Conservation (phyloP, 139 green algal species). For the Dunaliella primolecta region DNA sequence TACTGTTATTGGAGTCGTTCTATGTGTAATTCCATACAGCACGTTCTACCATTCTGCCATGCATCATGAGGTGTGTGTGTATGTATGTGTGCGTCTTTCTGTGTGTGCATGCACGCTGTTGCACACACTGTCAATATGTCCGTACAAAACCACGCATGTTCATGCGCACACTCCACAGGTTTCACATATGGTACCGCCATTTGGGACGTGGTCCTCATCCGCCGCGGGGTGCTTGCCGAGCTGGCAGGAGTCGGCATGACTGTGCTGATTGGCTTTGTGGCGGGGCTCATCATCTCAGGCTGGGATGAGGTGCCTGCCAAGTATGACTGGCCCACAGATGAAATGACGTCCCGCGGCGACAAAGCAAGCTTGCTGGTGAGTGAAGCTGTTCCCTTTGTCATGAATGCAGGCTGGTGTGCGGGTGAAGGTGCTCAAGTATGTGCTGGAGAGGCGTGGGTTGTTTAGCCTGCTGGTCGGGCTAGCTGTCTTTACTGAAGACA, state of each 20-base stretch:
- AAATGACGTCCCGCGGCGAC: conserved; percentile 28
- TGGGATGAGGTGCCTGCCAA: conserved; percentile 3
- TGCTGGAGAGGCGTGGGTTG: no score
- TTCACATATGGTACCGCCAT: conserved; percentile 30
- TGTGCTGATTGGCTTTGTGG: conserved; percentile 13
- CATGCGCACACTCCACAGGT: background rate
- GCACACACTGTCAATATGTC: no score
- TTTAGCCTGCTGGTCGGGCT: no score
- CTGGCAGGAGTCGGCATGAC: background rate
- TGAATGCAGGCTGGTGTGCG: background rate
- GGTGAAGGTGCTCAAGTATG: no score
- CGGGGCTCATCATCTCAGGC: conserved; percentile 1
- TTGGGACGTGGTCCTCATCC: conserved; percentile 7
- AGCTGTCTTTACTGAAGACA: no score
- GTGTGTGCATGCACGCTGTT: no score
- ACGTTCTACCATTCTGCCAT: no score
- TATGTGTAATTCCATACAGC: no score
- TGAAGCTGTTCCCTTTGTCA: no score
- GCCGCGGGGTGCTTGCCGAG: conserved; percentile 7
- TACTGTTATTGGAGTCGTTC: no score
- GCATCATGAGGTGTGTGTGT: no score
- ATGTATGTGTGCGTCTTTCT: no score
- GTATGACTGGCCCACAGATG: conserved; percentile 31
- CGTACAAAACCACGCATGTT: background rate
- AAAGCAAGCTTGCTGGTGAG: conserved; percentile 1